phyloP scores from a whole-genome alignment of 1,284 basidiomycete genomes.

The Hypsizygus ulmarius region DNA sequence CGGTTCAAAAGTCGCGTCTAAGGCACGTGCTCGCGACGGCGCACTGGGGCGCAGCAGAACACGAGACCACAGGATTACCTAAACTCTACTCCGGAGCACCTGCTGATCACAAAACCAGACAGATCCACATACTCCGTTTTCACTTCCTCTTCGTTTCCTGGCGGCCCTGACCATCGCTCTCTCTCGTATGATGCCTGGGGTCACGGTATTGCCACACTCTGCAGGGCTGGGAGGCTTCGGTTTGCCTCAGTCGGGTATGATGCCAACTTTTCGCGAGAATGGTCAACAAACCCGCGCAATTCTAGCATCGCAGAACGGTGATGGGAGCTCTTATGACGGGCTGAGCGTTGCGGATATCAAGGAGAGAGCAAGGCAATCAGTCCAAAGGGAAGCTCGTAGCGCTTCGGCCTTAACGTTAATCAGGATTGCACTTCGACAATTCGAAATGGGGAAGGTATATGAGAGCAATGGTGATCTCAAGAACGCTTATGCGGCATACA shows the following conservation, averaged over 20 bases:
- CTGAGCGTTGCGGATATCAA: constrained; percentile 64
- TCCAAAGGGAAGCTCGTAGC: constrained; percentile 50
- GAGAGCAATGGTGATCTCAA: constrained; percentile 59
- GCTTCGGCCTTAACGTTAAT: constrained; percentile 57
- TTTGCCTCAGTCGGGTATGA: constrained; percentile 24
- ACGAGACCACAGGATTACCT: constrained; percentile 18
- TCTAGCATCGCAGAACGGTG: constrained; percentile 18
- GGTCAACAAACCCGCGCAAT: constrained; percentile 20
- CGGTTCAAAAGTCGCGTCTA: no score
- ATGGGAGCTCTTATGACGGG: constrained; percentile 26
- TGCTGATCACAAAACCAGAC: constrained; percentile 7
- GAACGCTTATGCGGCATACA: constrained; percentile 54
- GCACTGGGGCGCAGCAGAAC: neutral
- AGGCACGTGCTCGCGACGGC: neutral
- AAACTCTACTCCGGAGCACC: constrained; percentile 11
- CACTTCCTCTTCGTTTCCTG: constrained; percentile 8
- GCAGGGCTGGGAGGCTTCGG: constrained; percentile 31
- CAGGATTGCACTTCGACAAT: constrained; percentile 55
- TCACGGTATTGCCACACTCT: constrained; percentile 32
- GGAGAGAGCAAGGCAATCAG: constrained; percentile 55
- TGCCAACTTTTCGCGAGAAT: constrained; percentile 11
- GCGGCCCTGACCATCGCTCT: constrained; percentile 11
- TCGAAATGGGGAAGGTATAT: constrained; percentile 43
- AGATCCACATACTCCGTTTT: constrained; percentile 8
- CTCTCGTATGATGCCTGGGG: constrained; percentile 34